These are phyloP conservation scores for Pythium myriotylum DNA, from an alignment of 352 stramenopile genomes.

Conservation along the genomic window DNA sequence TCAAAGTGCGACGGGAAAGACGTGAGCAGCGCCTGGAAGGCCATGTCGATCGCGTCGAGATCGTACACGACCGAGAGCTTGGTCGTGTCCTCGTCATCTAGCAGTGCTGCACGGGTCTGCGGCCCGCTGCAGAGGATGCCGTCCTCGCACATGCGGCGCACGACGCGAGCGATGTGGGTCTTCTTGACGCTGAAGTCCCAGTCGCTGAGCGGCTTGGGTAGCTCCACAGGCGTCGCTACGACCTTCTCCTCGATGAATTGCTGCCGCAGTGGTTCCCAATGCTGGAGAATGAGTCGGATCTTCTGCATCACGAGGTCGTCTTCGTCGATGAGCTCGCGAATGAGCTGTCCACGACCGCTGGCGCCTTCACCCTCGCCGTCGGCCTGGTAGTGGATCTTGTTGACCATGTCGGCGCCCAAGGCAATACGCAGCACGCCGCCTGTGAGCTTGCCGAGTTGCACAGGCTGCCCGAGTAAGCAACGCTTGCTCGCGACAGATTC, in stretches of 20 bases:
- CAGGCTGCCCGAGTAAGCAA: constrained; percentile 80
- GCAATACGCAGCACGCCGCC: constrained; percentile 82
- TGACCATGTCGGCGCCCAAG: constrained; percentile 88
- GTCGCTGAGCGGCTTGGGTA: constrained; percentile 60
- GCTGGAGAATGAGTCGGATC: constrained; percentile 64
- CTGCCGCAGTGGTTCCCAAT: constrained; percentile 68
- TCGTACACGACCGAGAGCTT: constrained; percentile 86
- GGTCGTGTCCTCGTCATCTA: constrained; percentile 36
- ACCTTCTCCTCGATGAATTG: constrained; percentile 63
- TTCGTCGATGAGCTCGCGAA: constrained; percentile 49
- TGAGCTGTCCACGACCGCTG: constrained; percentile 31
- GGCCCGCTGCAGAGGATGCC: constrained; percentile 33
- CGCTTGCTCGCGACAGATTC: constrained; percentile 52
- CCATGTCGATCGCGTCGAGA: constrained; percentile 83
- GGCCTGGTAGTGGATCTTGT: constrained; percentile 49
- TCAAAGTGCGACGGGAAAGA: constrained; percentile 87
- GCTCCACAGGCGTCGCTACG: constrained; percentile 35
- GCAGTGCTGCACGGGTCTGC: constrained; percentile 10
- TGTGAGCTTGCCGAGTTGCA: constrained; percentile 67
- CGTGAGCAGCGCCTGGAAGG: constrained; percentile 74
- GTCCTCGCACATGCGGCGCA: constrained; percentile 57
- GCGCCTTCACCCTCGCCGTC: constrained; percentile 21
- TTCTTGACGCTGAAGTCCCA: constrained; percentile 82
- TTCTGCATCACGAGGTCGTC: constrained; percentile 68
- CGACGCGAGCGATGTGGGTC: constrained; percentile 54